Evolutionary conservation across 2,329 filamentous ascomycete species (phyloP), one percentile per base, ranked within the genome.

Genomic region (Alternaria sp.): DNA sequence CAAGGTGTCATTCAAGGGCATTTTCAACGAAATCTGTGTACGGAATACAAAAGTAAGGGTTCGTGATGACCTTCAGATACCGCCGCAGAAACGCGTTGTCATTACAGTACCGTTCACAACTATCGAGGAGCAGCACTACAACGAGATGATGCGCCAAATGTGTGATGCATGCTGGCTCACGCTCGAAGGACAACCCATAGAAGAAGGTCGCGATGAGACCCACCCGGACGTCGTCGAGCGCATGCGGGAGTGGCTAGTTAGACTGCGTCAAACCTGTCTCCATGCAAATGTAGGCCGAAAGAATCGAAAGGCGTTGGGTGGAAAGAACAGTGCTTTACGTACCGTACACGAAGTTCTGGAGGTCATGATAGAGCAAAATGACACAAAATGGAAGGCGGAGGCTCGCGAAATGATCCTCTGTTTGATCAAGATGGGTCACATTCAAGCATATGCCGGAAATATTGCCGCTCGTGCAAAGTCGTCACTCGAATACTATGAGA

Each of bases 101-200:
- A 91, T 98, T 57, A 95, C 90, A 1, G 88, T 97, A 74, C 92
- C 95, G 0, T 96, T 98, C 70, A 95, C 90, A 0, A 87, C 91
- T 0, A 86, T 98, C 10, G 95, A 98, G 73, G 91, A 97, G 72
- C 92, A 97, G 71, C 88, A 96, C 71, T 98, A 98, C 70, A 83
- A 85, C 40, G 86, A 88, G 6, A 77, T 96, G 2, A 93, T 94
- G 72, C 84, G 87, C 46, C 82, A 91, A 61, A 92, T 97, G 86
- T 88, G 88, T 51, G 83, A 88, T 28, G 86, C 86, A 1, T 90
- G 88, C 61, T 88, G 86, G 1, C 76, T 98, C 6, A 83, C 87
- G 66, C 69, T 80, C 0, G 80, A 86, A 26, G 93, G 94, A 0
- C 80, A 79, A 2, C 91, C 92, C 0, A 60, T 86, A 0, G 62